Percentiles rank a stretch among this genome's conserved stretches.
Evolutionary conservation across 75 land plant genomes (phyloP).

Genomic region (Pinus albicaulis): DNA sequence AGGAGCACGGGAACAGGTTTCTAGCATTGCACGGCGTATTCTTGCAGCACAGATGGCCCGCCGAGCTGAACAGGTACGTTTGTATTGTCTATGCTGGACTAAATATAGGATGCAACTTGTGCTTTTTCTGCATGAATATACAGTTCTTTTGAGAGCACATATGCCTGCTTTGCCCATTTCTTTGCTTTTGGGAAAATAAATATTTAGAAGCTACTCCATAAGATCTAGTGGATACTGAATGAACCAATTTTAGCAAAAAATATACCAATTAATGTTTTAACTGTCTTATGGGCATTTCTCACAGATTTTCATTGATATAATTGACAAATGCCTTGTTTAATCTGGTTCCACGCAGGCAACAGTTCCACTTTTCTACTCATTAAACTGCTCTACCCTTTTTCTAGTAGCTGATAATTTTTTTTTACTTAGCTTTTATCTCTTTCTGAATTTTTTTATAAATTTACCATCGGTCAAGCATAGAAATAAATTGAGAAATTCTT

Average conservation of each 20-base stretch:
- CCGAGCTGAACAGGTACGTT: slow-evolving; percentile 86
- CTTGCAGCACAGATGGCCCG: slow-evolving; percentile 87
- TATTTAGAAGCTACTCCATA: too few species aligned
- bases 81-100: neutral
- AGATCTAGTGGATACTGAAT: too few species aligned
- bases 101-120: neutral
- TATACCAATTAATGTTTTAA: too few species aligned
- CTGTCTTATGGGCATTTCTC: too few species aligned
- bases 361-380: neutral
- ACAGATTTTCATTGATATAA: too few species aligned
- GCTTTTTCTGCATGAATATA: neutral
- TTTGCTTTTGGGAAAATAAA: neutral
- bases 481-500: neutral
- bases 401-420: neutral
- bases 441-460: neutral
- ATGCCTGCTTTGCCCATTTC: neutral
- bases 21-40: slow-evolving; percentile 88
- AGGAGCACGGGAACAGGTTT: slow-evolving; percentile 82
- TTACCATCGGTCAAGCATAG: neutral
- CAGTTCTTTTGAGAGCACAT: neutral
- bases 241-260: too few species aligned
- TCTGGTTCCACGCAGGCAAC: neutral
- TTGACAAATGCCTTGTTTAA: too few species aligned
- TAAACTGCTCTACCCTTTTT: neutral
- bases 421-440: neutral